These are phyloP conservation scores for Chenopodium berlandieri DNA, from an alignment of 148 eudicot genomes.

Conservation along the genomic window DNA sequence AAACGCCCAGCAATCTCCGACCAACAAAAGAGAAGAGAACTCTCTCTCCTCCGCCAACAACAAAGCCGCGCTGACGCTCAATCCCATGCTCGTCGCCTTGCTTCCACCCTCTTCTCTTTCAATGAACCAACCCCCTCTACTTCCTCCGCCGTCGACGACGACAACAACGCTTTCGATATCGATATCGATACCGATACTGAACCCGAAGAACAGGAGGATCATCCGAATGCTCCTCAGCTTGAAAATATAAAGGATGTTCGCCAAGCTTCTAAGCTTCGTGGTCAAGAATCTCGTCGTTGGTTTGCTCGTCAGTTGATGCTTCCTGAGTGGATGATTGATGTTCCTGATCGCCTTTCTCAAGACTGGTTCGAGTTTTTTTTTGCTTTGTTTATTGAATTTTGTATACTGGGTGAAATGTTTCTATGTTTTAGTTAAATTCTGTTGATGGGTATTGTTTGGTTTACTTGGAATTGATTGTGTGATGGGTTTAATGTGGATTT, in stretches of 20 bases:
- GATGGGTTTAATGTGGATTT: not conserved
- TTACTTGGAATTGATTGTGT: not conserved
- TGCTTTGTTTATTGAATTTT: not conserved
- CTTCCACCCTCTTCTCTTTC: conserved; percentile 60
- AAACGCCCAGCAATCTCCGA: conserved; percentile 81
- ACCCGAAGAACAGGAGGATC: conserved; percentile 13
- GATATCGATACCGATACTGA: conserved; percentile 28
- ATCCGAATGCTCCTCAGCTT: conserved; percentile 14
- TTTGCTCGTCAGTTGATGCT: conserved; percentile 90
- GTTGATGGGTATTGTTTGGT: not conserved
- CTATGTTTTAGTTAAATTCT: not conserved
- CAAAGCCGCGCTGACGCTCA: conserved; percentile 83
- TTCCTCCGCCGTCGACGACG: conserved; percentile 8
- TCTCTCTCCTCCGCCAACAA: conserved; percentile 75
- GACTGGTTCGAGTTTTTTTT: conserved; percentile 50
- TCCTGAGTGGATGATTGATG: conserved; percentile 99
- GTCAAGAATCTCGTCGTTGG: conserved; percentile 68
- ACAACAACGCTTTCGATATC: conserved; percentile 6
- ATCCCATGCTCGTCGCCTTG: conserved; percentile 75
- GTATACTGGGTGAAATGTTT: not conserved
- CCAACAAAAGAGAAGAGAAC: conserved; percentile 81
- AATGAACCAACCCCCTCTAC: conserved; percentile 26
- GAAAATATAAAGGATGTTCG: conserved; percentile 54
- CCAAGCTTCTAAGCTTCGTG: conserved; percentile 61
- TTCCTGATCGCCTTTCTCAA: conserved; percentile 51